These are phyloP conservation scores for Drechslera avenae DNA, from an alignment of 2,329 filamentous ascomycete genomes.

Conservation along the genomic window DNA sequence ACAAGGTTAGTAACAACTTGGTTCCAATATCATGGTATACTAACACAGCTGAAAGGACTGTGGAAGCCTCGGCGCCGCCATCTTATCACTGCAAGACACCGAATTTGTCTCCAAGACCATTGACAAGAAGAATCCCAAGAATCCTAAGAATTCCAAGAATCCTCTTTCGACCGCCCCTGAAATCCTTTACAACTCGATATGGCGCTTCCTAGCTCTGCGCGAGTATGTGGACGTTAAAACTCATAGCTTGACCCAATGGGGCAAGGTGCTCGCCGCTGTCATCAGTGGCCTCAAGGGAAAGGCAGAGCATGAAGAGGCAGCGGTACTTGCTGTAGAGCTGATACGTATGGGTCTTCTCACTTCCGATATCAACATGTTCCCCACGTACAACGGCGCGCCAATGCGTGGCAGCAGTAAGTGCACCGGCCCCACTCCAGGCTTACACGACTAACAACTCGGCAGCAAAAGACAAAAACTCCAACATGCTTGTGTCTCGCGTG, in stretches of 20 bases:
- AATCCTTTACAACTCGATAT: constrained; percentile 75
- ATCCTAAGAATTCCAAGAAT: constrained; percentile 52
- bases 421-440: not conserved
- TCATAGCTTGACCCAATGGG: constrained; percentile 84
- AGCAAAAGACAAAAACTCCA: constrained; percentile 76
- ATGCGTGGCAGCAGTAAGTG: constrained; percentile 57
- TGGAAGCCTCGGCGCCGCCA: constrained; percentile 55
- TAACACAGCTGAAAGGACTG: constrained; percentile 26
- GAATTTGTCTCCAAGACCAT: constrained; percentile 74
- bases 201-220: constrained; percentile 87
- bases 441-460: constrained; percentile 25
- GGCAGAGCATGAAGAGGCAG: constrained; percentile 72
- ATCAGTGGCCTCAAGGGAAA: constrained; percentile 66
- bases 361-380: constrained; percentile 65
- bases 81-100: constrained; percentile 68
- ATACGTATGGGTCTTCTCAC: constrained; percentile 79
- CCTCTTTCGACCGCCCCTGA: constrained; percentile 69
- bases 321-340: constrained; percentile 84
- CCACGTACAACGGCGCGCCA: constrained; percentile 61
- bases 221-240: constrained; percentile 75
- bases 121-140: constrained; percentile 57
- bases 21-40: not conserved
- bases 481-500: constrained; percentile 83
- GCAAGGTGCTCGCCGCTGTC: constrained; percentile 71
- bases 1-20: constrained; percentile 22